These are phyloP conservation scores for Oidiodendron maius DNA, from an alignment of 495 filamentous ascomycete species.

Conservation along the genomic window DNA sequence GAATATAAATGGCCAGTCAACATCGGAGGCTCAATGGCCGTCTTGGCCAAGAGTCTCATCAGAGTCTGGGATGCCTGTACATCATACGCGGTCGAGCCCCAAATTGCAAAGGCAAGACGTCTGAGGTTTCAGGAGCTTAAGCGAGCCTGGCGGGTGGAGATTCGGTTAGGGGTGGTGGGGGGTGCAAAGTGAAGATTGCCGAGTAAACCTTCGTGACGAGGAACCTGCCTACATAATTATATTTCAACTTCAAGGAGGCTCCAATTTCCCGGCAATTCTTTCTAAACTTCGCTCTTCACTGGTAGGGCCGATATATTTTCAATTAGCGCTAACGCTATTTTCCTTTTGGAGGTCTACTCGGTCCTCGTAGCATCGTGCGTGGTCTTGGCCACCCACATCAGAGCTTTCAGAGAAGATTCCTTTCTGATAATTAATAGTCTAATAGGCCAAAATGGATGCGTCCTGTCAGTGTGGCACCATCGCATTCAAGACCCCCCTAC, in stretches of 20 bases:
- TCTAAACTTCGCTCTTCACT: no score
- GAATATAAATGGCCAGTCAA: no score
- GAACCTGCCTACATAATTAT: background rate
- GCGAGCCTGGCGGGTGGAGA: constrained; percentile 5
- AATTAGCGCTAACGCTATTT: no score
- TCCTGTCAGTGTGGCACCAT: constrained; percentile 46
- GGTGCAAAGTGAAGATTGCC: background rate
- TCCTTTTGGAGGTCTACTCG: no score
- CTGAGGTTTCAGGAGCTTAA: constrained; percentile 17
- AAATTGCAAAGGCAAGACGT: constrained; percentile 9
- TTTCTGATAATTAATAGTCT: no score
- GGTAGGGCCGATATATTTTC: no score
- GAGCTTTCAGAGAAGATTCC: no score
- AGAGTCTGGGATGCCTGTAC: constrained; percentile 14
- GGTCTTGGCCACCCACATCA: no score
- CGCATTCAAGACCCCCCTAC: constrained; percentile 51
- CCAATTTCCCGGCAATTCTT: no score
- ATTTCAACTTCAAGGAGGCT: background rate
- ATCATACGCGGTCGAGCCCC: background rate
- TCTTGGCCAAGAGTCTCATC: constrained; percentile 20
- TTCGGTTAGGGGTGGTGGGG: background rate
- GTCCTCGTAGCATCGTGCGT: no score
- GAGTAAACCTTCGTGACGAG: background rate
- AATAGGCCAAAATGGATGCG: constrained; percentile 2
- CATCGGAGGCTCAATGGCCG: no score